Percentiles rank a stretch among this genome's conserved stretches.
These are phyloP conservation scores for Nadsonia fulvescens DNA, from an alignment of 805 yeast genomes.

Conservation along the genomic window DNA sequence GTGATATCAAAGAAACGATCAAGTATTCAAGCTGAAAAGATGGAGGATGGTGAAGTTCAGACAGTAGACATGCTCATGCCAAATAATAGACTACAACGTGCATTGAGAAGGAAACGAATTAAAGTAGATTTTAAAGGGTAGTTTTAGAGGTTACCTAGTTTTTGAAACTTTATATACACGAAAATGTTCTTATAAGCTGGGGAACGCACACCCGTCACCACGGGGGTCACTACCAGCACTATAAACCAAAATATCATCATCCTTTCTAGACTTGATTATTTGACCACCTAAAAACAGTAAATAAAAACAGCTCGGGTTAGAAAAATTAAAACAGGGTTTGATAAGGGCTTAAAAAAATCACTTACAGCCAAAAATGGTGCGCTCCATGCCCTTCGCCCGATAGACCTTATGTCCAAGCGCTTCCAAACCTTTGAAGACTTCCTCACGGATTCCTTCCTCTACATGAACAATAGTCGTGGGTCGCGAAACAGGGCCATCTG, in stretches of 20 bases:
- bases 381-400: constrained; percentile 26
- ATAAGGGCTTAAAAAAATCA: not conserved
- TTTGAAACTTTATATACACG: too few relatives aligned
- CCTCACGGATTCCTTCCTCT: constrained; percentile 43
- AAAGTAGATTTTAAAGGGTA: too few relatives aligned
- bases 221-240: constrained; percentile 65
- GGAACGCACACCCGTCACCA: constrained; percentile 70
- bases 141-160: too few relatives aligned
- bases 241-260: constrained; percentile 29
- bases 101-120: too few relatives aligned
- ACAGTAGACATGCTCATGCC: too few relatives aligned
- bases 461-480: constrained; percentile 39
- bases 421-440: constrained; percentile 28
- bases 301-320: constrained; percentile 1
- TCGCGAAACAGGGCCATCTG: constrained; percentile 43
- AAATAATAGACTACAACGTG: too few relatives aligned
- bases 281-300: constrained; percentile 37
- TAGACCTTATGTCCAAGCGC: constrained; percentile 40
- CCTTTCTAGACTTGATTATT: constrained; percentile 30
- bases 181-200: too few relatives aligned
- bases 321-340: constrained; percentile 4
- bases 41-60: too few relatives aligned
- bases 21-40: too few relatives aligned
- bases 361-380: constrained; percentile 32
- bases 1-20: too few relatives aligned